Evolutionary conservation across 768 basidiomycete genomes (phyloP).

Genomic region (Tylopilus cervinicoccineus): DNA sequence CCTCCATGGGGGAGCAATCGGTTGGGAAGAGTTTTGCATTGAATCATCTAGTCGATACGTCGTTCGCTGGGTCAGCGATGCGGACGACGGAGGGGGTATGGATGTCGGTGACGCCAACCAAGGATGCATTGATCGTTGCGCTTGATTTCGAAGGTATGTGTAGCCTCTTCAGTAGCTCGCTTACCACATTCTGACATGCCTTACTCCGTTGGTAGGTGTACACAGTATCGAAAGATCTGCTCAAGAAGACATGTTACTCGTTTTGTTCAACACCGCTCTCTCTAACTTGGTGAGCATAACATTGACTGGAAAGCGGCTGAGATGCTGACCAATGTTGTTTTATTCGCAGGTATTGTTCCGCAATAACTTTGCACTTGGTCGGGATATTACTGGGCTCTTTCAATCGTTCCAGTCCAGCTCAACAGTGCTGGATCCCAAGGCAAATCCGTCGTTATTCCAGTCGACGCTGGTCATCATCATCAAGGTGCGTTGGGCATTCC

Average conservation of each 20-base stretch:
- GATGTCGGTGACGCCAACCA: conserved; percentile 63
- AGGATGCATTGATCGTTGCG: conserved; percentile 50
- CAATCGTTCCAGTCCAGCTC: conserved; percentile 60
- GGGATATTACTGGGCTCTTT: conserved; percentile 58
- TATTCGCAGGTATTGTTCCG: conserved; percentile 53
- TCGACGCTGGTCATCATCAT: conserved; percentile 60
- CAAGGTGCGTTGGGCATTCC: conserved; percentile 38
- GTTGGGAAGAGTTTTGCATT: conserved; percentile 59
- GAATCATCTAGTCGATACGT: conserved; percentile 60
- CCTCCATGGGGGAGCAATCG: conserved; percentile 67
- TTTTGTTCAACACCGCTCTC: conserved; percentile 61
- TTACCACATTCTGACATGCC: not conserved
- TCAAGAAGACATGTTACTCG: conserved; percentile 61
- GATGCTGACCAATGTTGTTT: not conserved
- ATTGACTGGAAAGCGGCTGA: not conserved
- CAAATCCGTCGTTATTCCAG: conserved; percentile 56
- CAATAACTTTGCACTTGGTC: conserved; percentile 60
- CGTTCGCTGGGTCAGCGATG: conserved; percentile 65
- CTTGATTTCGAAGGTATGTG: conserved; percentile 58
- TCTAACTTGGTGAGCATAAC: conserved; percentile 51
- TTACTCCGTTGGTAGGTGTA: conserved; percentile 36
- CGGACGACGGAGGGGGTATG: conserved; percentile 65
- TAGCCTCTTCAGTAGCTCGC: not conserved
- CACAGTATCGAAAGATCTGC: conserved; percentile 61
- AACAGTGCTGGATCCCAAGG: conserved; percentile 51